phyloP scores from a whole-genome alignment of 2,329 filamentous ascomycete species.

The Hypomyces perniciosus region DNA sequence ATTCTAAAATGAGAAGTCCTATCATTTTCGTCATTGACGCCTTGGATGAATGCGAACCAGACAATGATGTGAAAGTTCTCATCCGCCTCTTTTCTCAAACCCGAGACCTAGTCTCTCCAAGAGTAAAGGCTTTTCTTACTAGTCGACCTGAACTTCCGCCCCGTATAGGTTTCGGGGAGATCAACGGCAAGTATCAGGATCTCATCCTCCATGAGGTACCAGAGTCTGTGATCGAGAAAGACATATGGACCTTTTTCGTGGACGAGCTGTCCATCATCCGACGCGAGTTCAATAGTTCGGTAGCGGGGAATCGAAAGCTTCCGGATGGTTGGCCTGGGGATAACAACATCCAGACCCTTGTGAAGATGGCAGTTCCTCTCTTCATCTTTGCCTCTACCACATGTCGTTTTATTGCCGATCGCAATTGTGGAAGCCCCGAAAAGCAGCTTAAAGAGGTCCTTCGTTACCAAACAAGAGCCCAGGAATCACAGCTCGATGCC shows the following conservation, averaged over 20 bases:
- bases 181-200: constrained; percentile 18
- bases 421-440: constrained; percentile 14
- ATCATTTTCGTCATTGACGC: constrained; percentile 32
- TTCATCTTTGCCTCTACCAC: constrained; percentile 32
- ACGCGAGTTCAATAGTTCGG: constrained; percentile 16
- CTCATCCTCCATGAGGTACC: constrained; percentile 33
- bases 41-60: constrained; percentile 20
- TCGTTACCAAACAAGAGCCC: constrained; percentile 3
- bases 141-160: constrained; percentile 35
- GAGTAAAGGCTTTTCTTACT: constrained; percentile 32
- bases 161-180: constrained; percentile 26
- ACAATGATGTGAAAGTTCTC: constrained; percentile 25
- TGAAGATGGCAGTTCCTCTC: constrained; percentile 26
- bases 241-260: constrained; percentile 31
- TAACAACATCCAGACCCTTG: constrained; percentile 13
- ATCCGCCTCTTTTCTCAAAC: constrained; percentile 20
- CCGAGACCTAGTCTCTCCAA: constrained; percentile 15
- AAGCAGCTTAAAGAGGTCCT: constrained; percentile 20
- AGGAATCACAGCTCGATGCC: constrained; percentile 8
- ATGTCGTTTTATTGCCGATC: constrained; percentile 23
- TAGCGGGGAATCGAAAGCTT: constrained; percentile 9
- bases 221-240: constrained; percentile 24
- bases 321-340: constrained; percentile 24
- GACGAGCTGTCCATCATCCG: constrained; percentile 26
- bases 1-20: neutral